Conservation (phyloP, 2,329 filamentous ascomycete genomes). For the Cytospora piceae region DNA sequence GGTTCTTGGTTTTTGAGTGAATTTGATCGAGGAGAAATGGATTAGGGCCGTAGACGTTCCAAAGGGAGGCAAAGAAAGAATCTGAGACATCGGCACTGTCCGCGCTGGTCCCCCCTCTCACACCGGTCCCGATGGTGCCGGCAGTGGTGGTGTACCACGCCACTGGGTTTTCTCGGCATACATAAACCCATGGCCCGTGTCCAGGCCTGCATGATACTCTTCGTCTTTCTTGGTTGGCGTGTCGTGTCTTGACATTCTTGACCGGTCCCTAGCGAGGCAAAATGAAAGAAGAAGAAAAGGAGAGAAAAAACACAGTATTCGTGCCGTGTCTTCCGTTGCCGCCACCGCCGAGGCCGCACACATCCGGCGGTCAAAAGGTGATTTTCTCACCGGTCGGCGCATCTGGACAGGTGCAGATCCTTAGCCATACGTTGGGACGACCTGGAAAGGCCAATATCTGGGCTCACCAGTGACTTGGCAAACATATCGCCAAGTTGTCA, state of each 20-base stretch:
- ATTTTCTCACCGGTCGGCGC: slow-evolving; percentile 11
- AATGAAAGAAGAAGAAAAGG: background rate
- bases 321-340: background rate
- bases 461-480: background rate
- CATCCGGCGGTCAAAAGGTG: slow-evolving; percentile 15
- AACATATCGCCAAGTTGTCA: background rate
- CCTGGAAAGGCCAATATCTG: slow-evolving; percentile 1
- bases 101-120: background rate
- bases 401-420: slow-evolving; percentile 10
- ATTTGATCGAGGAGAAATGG: slow-evolving; percentile 1
- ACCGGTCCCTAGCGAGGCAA: background rate
- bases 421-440: background rate
- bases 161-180: background rate
- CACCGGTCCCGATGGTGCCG: background rate
- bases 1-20: background rate
- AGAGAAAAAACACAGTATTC: slow-evolving; percentile 1
- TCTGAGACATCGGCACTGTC: slow-evolving; percentile 10
- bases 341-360: slow-evolving; percentile 8
- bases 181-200: slow-evolving; percentile 1
- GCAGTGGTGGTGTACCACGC: slow-evolving; percentile 1
- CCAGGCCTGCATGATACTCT: background rate
- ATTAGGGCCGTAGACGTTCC: slow-evolving; percentile 2
- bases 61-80: background rate
- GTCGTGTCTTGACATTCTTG: background rate
- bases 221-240: background rate